Evolutionary conservation across 2,329 filamentous ascomycete genomes (phyloP).

Genomic region (Colletotrichum sansevieriae): DNA sequence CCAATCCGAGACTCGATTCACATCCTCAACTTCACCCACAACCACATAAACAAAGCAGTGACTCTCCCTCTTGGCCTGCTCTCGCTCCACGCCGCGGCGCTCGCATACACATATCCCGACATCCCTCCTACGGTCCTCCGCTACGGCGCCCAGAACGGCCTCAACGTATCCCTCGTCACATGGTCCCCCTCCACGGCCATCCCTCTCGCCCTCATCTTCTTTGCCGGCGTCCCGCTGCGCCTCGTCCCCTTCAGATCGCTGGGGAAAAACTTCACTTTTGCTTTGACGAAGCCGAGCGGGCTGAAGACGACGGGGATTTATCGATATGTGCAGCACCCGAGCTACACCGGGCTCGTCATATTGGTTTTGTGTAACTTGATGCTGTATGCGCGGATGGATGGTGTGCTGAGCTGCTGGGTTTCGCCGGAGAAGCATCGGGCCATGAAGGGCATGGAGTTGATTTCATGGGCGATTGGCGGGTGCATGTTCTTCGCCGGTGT

Average conservation of each 20-base stretch:
- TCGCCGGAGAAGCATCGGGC: slow-evolving; percentile 43
- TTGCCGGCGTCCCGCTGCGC: slow-evolving; percentile 48
- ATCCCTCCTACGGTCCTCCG: slow-evolving; percentile 44
- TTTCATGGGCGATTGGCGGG: slow-evolving; percentile 36
- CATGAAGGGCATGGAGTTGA: slow-evolving; percentile 28
- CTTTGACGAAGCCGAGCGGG: slow-evolving; percentile 59
- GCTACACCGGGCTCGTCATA: slow-evolving; percentile 60
- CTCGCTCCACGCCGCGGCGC: slow-evolving; percentile 43
- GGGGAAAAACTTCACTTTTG: slow-evolving; percentile 67
- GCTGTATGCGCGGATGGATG: slow-evolving; percentile 55
- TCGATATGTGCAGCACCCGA: slow-evolving; percentile 64
- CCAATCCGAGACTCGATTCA: slow-evolving; percentile 41
- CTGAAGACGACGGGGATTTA: slow-evolving; percentile 64
- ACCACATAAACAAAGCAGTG: slow-evolving; percentile 43
- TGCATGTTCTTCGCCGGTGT: slow-evolving; percentile 45
- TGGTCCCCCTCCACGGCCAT: slow-evolving; percentile 53
- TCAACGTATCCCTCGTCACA: slow-evolving; percentile 50
- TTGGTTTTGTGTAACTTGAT: slow-evolving; percentile 50
- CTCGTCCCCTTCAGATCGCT: slow-evolving; percentile 58
- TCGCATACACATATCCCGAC: slow-evolving; percentile 43
- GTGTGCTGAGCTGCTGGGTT: slow-evolving; percentile 55
- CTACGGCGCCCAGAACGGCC: slow-evolving; percentile 48
- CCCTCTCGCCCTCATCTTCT: slow-evolving; percentile 49
- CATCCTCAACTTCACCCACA: slow-evolving; percentile 46
- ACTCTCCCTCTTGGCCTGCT: slow-evolving; percentile 46